Evolutionary conservation across 1,284 basidiomycete genomes (phyloP), one percentile per base, ranked within the genome.

Genomic region (Lentinula novae-zelandiae): DNA sequence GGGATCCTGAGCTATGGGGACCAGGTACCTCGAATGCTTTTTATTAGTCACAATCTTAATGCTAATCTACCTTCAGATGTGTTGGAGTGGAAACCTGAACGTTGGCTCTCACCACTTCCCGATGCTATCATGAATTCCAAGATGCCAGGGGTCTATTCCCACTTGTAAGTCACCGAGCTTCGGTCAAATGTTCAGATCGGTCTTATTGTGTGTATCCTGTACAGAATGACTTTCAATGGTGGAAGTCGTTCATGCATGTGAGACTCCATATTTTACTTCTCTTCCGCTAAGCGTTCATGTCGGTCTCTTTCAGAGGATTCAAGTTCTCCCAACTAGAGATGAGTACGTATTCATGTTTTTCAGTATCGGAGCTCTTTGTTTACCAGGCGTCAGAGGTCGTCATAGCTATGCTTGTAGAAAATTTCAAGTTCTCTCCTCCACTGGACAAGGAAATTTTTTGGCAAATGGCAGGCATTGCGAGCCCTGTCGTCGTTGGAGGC

Each of bases 321-420:
- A 70, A 70, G 51, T 71, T 72, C 55, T 68, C 69, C 9, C 63
- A 68, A 22, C 59, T 70, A 10, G 71, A 72, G 62, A 73, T 71
- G 66, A 71, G 69, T 70, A 53, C 9, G 67, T 65, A n/a, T 17
- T 36, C 22, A 8, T 38, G 36, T 38, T 1, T 38, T 9, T 38
- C 36, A 27, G 27, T 12, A 38, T 12, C 9, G 2, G 17, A 22
- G 27, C 27, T 15, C 8, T 42, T 38, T 31, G 34, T 34, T 40
- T 13, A 40, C 4, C n/a, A 33, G 5, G 17, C 20, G 7, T 33
- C 53, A 64, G 63, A 62, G 55, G 61, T 60, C 33, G 63, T 64
- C 1, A 62, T 64, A 9, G 27, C 61, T 12, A 44, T 58, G 39
- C 61, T 64, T 2, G 48, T 64, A 5, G 49, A 60, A 6, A 57